Percentiles rank a stretch among this genome's conserved stretches.
phyloP scores from a whole-genome alignment of 129 eudicot species.

The Dittrichia graveolens region DNA sequence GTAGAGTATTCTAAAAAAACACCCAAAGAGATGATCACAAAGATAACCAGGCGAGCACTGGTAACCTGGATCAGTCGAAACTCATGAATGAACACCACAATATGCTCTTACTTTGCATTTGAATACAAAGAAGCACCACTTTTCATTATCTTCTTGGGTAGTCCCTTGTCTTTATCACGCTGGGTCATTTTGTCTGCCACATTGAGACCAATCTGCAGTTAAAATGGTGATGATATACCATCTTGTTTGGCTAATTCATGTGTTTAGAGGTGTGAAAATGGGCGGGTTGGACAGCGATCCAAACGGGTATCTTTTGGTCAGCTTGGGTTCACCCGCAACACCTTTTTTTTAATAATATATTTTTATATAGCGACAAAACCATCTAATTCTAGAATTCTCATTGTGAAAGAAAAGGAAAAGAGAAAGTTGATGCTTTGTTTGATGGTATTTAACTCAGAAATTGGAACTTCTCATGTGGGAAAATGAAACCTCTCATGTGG shows the following conservation, averaged over 20 bases:
- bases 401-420: background rate
- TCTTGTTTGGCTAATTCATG: background rate
- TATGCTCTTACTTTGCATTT: background rate
- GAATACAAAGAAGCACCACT: background rate
- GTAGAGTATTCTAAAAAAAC: background rate
- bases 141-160: background rate
- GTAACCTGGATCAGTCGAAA: slow-evolving; percentile 7
- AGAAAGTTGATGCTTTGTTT: background rate
- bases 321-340: too few relatives aligned
- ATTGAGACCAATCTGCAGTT: slow-evolving; percentile 15
- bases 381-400: background rate
- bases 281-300: background rate
- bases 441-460: too few relatives aligned
- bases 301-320: too few relatives aligned
- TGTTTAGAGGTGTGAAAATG: background rate
- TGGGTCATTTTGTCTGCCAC: background rate
- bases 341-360: too few relatives aligned
- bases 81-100: background rate
- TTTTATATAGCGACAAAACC: background rate
- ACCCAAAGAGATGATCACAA: background rate
- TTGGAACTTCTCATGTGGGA: slow-evolving; percentile 20
- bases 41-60: background rate
- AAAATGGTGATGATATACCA: background rate
- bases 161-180: background rate
- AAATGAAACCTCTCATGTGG: slow-evolving; percentile 21